A percentile compares a stretch with the other conserved stretches of the same genome.
phyloP scores from a whole-genome alignment of 495 filamentous ascomycete species.

The Lophiotrema nucula region DNA sequence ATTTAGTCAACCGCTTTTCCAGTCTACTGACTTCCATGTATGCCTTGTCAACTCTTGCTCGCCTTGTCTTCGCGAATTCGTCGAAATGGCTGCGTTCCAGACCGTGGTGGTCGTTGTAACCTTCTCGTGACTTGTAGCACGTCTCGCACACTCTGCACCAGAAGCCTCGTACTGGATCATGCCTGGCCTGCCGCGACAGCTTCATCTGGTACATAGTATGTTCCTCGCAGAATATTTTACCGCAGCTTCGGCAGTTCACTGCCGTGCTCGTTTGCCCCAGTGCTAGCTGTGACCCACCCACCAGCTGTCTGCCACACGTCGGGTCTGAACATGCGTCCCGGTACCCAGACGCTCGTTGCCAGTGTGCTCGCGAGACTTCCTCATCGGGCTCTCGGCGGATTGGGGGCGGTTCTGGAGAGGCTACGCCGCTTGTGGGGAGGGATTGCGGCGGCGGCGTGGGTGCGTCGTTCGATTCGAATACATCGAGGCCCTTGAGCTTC shows the following conservation, averaged over 20 bases:
- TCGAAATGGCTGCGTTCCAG: constrained; percentile 66
- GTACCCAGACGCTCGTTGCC: constrained; percentile 66
- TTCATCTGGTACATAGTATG: constrained; percentile 99
- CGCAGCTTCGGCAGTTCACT: constrained; percentile 90
- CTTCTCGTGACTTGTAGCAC: constrained; percentile 92
- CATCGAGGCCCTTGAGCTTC: constrained; percentile 94
- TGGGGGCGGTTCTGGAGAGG: constrained; percentile 29
- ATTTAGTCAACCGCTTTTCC: constrained; percentile 86
- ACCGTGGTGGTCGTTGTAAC: constrained; percentile 86
- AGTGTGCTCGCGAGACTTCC: constrained; percentile 80
- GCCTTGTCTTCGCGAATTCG: constrained; percentile 64
- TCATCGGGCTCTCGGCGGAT: constrained; percentile 77
- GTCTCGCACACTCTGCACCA: constrained; percentile 98
- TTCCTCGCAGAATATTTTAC: constrained; percentile 91
- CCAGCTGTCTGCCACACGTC: constrained; percentile 57
- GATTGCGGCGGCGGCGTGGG: constrained; percentile 38
- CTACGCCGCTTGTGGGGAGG: constrained; percentile 35
- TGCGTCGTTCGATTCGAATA: constrained; percentile 92
- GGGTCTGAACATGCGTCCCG: constrained; percentile 85
- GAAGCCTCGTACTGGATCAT: constrained; percentile 87
- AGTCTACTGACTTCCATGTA: constrained; percentile 82
- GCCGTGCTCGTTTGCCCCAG: constrained; percentile 76
- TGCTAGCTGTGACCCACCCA: constrained; percentile 47
- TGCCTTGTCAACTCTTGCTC: constrained; percentile 76
- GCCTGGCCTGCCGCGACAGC: constrained; percentile 81